Evolutionary conservation across 1,284 basidiomycete species (phyloP).

Genomic region (Stereum hirsutum): DNA sequence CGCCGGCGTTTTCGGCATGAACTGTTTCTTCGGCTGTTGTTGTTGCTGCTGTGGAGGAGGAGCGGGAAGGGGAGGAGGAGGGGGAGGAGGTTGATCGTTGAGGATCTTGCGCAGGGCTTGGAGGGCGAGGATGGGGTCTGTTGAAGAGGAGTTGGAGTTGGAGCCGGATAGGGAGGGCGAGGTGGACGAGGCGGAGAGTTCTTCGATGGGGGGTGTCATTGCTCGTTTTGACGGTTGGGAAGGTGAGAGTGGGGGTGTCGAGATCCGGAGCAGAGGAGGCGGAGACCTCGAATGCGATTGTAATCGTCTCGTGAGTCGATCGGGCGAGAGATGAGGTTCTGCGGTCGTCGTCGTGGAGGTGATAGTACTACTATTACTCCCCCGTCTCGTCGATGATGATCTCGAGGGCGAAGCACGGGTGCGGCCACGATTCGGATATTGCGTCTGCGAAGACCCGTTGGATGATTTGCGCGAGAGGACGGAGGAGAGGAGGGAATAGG

Average conservation of each 20-base stretch:
- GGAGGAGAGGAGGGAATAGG: slow-evolving; percentile 50
- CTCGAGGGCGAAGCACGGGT: no score
- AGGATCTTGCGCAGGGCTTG: slow-evolving; percentile 61
- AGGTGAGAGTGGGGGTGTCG: slow-evolving; percentile 10
- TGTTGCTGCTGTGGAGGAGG: no score
- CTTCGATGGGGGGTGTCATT: slow-evolving; percentile 49
- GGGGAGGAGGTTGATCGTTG: slow-evolving; percentile 37
- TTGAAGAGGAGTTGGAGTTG: no score
- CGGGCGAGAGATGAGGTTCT: slow-evolving; percentile 4
- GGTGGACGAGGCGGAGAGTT: slow-evolving; percentile 31
- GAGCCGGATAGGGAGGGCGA: slow-evolving; percentile 40
- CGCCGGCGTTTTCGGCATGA: slow-evolving; percentile 37
- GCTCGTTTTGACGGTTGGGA: slow-evolving; percentile 21
- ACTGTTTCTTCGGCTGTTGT: slow-evolving; percentile 23
- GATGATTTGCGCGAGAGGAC: slow-evolving; percentile 27
- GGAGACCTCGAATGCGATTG: slow-evolving; percentile 23
- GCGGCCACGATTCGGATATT: slow-evolving; percentile 1
- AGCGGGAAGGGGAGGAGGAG: slow-evolving; percentile 11
- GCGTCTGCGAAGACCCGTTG: slow-evolving; percentile 4
- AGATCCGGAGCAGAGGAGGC: slow-evolving; percentile 20
- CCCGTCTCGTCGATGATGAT: no score
- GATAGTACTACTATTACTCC: no score
- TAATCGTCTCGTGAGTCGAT: slow-evolving; percentile 5
- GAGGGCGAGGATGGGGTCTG: slow-evolving; percentile 37
- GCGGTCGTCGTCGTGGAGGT: slow-evolving; percentile 5